A percentile compares a stretch with the other conserved stretches of the same genome.
Conservation (phyloP, 23 red algal species). For the Gracilariopsis chorda region DNA sequence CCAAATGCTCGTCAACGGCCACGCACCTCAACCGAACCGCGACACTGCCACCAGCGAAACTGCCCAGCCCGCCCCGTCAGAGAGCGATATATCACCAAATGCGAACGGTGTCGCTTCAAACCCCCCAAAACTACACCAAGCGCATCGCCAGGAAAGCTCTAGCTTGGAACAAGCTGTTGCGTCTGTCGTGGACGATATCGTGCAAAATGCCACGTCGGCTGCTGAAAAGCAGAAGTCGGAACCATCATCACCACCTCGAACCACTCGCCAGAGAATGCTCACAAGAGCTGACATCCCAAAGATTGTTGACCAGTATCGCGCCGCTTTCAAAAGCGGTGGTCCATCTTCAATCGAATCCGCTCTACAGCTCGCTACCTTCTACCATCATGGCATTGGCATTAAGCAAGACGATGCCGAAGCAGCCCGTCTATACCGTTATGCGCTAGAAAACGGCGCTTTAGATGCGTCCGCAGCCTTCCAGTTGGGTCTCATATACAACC, state of each 20-base stretch:
- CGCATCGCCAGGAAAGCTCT: background rate
- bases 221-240: background rate
- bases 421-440: constrained; percentile 37
- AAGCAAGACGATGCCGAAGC: constrained; percentile 37
- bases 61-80: background rate
- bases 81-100: background rate
- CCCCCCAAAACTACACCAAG: background rate
- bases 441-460: constrained; percentile 33
- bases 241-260: background rate
- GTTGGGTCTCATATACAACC: constrained; percentile 75
- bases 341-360: constrained; percentile 18
- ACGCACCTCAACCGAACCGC: background rate
- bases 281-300: constrained; percentile 17
- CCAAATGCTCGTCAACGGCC: background rate
- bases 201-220: background rate
- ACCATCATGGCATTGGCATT: constrained; percentile 52
- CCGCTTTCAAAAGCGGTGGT: constrained; percentile 11
- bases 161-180: background rate
- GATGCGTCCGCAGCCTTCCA: constrained; percentile 75
- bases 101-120: background rate
- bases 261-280: background rate
- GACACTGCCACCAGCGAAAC: background rate
- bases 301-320: constrained; percentile 29
- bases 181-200: constrained; percentile 4
- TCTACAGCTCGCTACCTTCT: constrained; percentile 60